phyloP scores from a whole-genome alignment of 345 rosid genomes.

The Cochlearia excelsa region DNA sequence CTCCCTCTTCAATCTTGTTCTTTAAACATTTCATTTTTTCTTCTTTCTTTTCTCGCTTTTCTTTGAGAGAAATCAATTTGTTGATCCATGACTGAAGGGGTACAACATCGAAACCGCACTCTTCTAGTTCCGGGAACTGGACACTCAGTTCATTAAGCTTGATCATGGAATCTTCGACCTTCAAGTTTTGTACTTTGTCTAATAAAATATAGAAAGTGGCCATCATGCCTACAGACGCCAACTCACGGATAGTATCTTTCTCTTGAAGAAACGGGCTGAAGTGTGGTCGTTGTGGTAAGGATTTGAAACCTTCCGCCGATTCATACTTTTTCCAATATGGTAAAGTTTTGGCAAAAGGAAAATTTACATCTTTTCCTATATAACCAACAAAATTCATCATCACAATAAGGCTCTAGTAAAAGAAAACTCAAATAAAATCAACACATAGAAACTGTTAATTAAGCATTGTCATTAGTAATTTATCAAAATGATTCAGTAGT shows the following conservation, averaged over 20 bases:
- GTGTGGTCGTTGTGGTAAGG: conserved; percentile 61
- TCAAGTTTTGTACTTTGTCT: conserved; percentile 43
- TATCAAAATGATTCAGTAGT: background rate
- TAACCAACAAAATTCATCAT: background rate
- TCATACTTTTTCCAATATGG: conserved; percentile 53
- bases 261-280: conserved; percentile 51
- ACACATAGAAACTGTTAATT: no score
- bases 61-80: conserved; percentile 47
- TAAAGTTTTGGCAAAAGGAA: conserved; percentile 53
- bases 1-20: conserved; percentile 30
- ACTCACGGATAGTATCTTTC: conserved; percentile 62
- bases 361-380: background rate
- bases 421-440: background rate
- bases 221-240: conserved; percentile 64
- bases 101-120: conserved; percentile 58
- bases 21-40: conserved; percentile 35
- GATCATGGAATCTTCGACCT: conserved; percentile 37
- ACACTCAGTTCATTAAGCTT: conserved; percentile 40
- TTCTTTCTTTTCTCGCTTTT: conserved; percentile 28
- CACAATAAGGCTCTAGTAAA: background rate
- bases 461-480: no score
- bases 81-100: conserved; percentile 40
- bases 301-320: conserved; percentile 47
- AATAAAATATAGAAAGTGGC: conserved; percentile 52
- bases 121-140: conserved; percentile 50